Base-by-base conservation (phyloP, 768 basidiomycete genomes). In the Suillus subluteus region DNA sequence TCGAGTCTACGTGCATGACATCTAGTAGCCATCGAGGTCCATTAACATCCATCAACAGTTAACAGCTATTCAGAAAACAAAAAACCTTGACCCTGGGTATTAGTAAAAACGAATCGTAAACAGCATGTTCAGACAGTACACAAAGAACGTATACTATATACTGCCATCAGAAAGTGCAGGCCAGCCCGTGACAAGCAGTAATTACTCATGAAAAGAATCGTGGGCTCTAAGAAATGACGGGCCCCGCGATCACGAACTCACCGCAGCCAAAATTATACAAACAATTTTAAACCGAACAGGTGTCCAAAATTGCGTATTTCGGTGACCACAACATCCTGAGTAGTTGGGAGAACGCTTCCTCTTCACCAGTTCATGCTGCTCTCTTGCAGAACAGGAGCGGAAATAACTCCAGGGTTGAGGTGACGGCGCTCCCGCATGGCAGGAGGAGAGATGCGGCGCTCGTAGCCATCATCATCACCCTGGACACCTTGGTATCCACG, bases 321-420 rank as follows among this genome's bases (percentile, higher is more conserved):
- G 11, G 58, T 40, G 54, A 40, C 52, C 48, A 40, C 26, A 59
- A 30, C 37, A 62, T 12, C 35, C 46, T 64, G 40, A 13, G 37
- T 40, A 61, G 64, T 41, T 46, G 43, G 54, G 30, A 40, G 23
- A 58, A 30, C 26, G n/a, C 11, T 30, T 50, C 62, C 30, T 23
- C 23, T 70, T 82, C 81, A 95, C 92, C 92, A 95, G 76, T 93
- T 91, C 87, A 94, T 87, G 70, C 88, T 94, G 78, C 89, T 95
- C 79, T 92, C 90, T 73, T 86, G 82, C 78, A 95, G 74, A 67
- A 94, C 85, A 26, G 94, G 93, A 62, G 91, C 86, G 3, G 89
- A 90, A 67, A 95, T 94, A 44, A 87, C 80, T 23, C 76, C 83
- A n/a, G 90, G 84, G 35, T 82, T 73, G 48, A 91, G 82, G 66